Percentiles rank a stretch among this genome's conserved stretches.
Evolutionary conservation across 305 asterid species (phyloP).

Genomic region (Euphrasia arctica): DNA sequence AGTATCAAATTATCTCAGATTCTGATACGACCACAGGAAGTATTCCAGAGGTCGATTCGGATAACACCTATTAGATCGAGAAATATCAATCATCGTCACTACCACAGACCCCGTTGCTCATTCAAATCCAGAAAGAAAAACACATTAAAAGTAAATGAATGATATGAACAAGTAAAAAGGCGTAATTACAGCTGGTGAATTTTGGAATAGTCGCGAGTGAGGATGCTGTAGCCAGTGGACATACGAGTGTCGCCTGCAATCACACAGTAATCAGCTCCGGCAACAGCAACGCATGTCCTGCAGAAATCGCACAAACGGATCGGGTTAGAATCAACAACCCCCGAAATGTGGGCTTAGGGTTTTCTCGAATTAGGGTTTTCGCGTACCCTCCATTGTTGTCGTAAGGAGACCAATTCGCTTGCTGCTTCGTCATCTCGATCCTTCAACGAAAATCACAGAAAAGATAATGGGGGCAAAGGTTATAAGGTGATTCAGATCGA

Average conservation of each 20-base stretch:
- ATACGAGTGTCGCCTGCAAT: constrained; percentile 93
- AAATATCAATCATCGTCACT: not conserved
- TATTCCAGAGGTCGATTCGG: too few relatives aligned
- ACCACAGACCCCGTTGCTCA: not conserved
- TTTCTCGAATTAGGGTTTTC: constrained; percentile 30
- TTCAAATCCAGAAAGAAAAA: not conserved
- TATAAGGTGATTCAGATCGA: not conserved
- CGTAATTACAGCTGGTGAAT: constrained; percentile 62
- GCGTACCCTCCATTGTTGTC: constrained; percentile 89
- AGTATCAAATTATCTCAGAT: not conserved
- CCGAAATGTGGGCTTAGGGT: not conserved
- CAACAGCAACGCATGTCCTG: constrained; percentile 93
- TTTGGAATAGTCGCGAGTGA: constrained; percentile 96
- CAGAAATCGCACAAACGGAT: constrained; percentile 24
- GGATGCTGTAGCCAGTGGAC: constrained; percentile 92
- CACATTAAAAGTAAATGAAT: not conserved
- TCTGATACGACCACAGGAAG: too few relatives aligned
- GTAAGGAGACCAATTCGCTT: constrained; percentile 85
- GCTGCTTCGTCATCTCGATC: constrained; percentile 58
- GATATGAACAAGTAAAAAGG: not conserved
- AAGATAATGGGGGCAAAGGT: not conserved
- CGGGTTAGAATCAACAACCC: constrained; percentile 3
- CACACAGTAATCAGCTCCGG: constrained; percentile 94
- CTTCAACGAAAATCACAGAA: constrained; percentile 1
- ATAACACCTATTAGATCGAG: too few relatives aligned